These are phyloP conservation scores for Colletotrichum camelliae DNA, from an alignment of 2,329 filamentous ascomycete species.

Conservation along the genomic window DNA sequence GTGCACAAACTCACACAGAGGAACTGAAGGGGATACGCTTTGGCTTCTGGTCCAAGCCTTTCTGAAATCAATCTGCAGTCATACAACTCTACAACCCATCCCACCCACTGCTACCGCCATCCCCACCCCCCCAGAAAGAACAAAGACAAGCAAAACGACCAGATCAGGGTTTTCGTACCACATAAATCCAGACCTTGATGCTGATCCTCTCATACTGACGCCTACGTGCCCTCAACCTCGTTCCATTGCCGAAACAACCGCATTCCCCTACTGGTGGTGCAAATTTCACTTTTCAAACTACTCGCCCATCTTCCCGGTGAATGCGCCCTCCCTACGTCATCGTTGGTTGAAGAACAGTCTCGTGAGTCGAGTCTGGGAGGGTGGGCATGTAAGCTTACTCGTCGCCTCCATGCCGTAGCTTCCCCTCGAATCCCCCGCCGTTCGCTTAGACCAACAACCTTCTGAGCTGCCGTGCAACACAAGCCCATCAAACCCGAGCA, in stretches of 20 bases:
- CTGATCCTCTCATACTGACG: background rate
- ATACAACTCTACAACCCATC: too few relatives aligned
- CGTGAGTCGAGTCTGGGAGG: background rate
- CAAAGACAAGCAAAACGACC: too few relatives aligned
- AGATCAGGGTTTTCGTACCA: too few relatives aligned
- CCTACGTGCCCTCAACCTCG: background rate
- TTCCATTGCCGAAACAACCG: background rate
- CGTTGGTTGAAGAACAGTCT: background rate
- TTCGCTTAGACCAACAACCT: background rate
- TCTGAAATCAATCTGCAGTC: too few relatives aligned
- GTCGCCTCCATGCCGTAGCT: background rate
- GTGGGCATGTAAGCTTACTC: background rate
- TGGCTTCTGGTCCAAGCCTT: background rate
- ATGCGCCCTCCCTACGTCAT: background rate
- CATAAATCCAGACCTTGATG: background rate
- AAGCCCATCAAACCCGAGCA: background rate
- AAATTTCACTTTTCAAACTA: background rate
- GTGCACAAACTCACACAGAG: background rate
- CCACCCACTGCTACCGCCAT: background rate
- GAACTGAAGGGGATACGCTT: background rate
- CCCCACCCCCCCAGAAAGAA: too few relatives aligned
- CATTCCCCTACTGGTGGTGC: background rate
- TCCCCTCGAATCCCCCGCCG: background rate
- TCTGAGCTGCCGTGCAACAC: background rate
- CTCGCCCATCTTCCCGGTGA: too few relatives aligned